phyloP scores from a whole-genome alignment of 345 rosid genomes.

The Noccaea bulbosa region DNA sequence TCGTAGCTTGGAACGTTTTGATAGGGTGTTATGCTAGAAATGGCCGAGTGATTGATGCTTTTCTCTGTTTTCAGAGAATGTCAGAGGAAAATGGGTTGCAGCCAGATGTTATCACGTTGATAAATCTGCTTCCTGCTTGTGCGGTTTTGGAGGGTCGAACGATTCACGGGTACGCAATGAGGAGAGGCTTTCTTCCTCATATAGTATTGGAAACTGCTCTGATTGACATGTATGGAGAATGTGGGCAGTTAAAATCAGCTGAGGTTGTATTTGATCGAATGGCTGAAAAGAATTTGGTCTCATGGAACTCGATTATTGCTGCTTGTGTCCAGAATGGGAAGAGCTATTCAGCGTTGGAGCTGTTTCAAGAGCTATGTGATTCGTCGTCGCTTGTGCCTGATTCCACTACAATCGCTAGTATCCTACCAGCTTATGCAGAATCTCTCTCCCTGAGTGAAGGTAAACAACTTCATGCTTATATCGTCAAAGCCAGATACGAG shows the following conservation, averaged over 20 bases:
- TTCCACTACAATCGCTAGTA: constrained; percentile 58
- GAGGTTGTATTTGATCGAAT: constrained; percentile 53
- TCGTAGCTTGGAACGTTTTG: constrained; percentile 81
- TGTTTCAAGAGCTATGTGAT: constrained; percentile 54
- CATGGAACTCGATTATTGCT: constrained; percentile 76
- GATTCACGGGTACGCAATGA: constrained; percentile 66
- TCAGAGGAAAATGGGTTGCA: constrained; percentile 47
- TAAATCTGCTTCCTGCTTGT: constrained; percentile 74
- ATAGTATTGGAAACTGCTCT: constrained; percentile 68
- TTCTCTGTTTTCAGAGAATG: constrained; percentile 60
- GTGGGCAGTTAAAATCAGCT: constrained; percentile 51
- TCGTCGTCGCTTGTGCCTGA: constrained; percentile 52
- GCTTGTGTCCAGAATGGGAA: constrained; percentile 58
- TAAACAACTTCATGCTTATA: constrained; percentile 61
- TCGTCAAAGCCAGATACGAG: constrained; percentile 45
- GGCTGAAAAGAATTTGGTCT: constrained; percentile 56
- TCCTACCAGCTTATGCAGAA: constrained; percentile 76
- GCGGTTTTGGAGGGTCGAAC: constrained; percentile 55
- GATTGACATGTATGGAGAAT: constrained; percentile 67
- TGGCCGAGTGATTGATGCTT: constrained; percentile 47
- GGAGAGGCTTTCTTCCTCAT: constrained; percentile 70
- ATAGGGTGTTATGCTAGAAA: constrained; percentile 60
- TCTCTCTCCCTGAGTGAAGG: constrained; percentile 54
- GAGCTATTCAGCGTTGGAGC: constrained; percentile 53
- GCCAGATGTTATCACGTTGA: constrained; percentile 65